A percentile compares a stretch with the other conserved stretches of the same genome.
These are phyloP conservation scores for Graphilbum ipis-grandicollis DNA, from an alignment of 2,329 filamentous ascomycete species.

Conservation along the genomic window DNA sequence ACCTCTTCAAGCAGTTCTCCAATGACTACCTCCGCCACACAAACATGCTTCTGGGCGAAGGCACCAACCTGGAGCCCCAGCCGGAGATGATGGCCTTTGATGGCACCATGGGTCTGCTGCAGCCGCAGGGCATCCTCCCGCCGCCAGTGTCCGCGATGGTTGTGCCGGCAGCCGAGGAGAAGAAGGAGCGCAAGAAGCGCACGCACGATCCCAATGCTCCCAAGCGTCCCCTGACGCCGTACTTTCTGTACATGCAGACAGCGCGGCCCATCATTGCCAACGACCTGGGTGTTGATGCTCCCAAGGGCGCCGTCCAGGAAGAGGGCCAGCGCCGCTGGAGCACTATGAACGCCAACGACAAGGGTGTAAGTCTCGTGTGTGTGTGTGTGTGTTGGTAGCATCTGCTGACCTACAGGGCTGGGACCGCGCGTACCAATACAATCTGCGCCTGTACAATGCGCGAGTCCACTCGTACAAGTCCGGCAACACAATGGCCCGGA, in stretches of 20 bases:
- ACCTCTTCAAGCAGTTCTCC: slow-evolving; percentile 62
- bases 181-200: slow-evolving; percentile 82
- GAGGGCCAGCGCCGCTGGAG: slow-evolving; percentile 80
- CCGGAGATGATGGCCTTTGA: slow-evolving; percentile 34
- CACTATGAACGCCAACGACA: slow-evolving; percentile 56
- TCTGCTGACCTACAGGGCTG: slow-evolving; percentile 24
- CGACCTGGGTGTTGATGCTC: slow-evolving; percentile 57
- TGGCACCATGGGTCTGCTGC: slow-evolving; percentile 26
- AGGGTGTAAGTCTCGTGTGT: slow-evolving; percentile 26
- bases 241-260: slow-evolving; percentile 87
- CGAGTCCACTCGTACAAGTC: slow-evolving; percentile 47
- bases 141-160: slow-evolving; percentile 15
- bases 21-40: slow-evolving; percentile 79
- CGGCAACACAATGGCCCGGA: slow-evolving; percentile 38
- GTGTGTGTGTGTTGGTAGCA: neutral
- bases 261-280: slow-evolving; percentile 67
- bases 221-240: slow-evolving; percentile 84
- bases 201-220: slow-evolving; percentile 83
- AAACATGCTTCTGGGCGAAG: slow-evolving; percentile 60
- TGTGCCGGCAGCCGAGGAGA: slow-evolving; percentile 37
- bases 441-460: slow-evolving; percentile 47
- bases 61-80: slow-evolving; percentile 28
- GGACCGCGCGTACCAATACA: slow-evolving; percentile 52
- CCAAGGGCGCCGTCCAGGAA: slow-evolving; percentile 73
- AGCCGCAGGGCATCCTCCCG: slow-evolving; percentile 17